These are phyloP conservation scores for Pulveroboletus sp. DNA, from an alignment of 768 basidiomycete genomes.

Conservation along the genomic window DNA sequence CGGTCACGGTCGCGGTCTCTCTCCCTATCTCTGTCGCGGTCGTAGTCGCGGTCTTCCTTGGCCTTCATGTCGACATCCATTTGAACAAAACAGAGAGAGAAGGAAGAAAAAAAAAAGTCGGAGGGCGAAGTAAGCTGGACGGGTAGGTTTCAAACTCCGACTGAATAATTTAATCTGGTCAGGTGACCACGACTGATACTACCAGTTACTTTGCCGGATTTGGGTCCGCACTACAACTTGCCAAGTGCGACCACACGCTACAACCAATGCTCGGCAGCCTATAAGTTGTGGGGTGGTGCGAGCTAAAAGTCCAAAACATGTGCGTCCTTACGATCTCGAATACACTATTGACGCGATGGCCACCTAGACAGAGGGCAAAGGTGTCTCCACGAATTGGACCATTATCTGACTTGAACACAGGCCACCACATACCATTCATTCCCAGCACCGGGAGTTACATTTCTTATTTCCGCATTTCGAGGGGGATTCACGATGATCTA, in stretches of 20 bases:
- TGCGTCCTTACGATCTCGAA: neutral
- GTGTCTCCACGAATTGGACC: neutral
- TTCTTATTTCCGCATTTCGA: neutral
- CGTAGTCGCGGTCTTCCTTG: constrained; percentile 71
- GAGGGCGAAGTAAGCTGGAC: constrained; percentile 3
- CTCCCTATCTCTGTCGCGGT: constrained; percentile 46
- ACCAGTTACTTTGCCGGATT: too few relatives aligned
- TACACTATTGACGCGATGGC: neutral
- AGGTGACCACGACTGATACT: constrained; percentile 11
- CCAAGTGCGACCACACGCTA: neutral
- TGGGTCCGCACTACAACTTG: neutral
- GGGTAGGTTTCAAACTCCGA: constrained; percentile 17
- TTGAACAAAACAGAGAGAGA: constrained; percentile 11
- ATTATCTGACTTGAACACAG: neutral
- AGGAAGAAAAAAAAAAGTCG: constrained; percentile 7
- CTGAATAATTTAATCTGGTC: constrained; percentile 6
- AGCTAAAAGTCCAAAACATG: neutral
- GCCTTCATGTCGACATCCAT: constrained; percentile 84
- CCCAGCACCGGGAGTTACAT: neutral
- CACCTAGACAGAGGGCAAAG: neutral
- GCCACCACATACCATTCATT: neutral
- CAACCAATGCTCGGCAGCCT: neutral
- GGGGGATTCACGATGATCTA: neutral
- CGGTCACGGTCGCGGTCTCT: constrained; percentile 35
- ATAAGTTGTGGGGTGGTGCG: too few relatives aligned